These are phyloP conservation scores for Novymonas esmeraldas DNA, from an alignment of 208 protist species.

Conservation along the genomic window DNA sequence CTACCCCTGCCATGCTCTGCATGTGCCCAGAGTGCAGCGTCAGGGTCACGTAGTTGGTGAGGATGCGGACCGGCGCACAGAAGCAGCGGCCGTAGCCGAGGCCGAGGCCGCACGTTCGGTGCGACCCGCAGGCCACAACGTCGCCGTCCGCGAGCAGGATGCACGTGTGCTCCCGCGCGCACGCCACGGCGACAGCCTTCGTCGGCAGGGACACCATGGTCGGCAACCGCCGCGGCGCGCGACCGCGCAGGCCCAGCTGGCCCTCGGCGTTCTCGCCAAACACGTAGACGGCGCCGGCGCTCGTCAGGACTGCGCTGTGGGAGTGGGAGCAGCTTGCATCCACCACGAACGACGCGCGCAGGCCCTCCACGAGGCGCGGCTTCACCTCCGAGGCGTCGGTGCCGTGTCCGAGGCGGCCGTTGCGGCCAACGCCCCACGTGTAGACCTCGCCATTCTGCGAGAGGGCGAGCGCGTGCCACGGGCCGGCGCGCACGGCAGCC, in stretches of 20 bases:
- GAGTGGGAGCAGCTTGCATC: constrained; percentile 62
- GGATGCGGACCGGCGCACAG: constrained; percentile 38
- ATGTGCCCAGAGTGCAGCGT: constrained; percentile 38
- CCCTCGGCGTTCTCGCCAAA: constrained; percentile 71
- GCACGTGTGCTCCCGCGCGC: constrained; percentile 62
- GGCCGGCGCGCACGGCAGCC: constrained; percentile 48
- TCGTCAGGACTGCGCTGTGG: constrained; percentile 68
- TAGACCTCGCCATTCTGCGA: constrained; percentile 52
- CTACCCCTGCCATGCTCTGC: constrained; percentile 42
- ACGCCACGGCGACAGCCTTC: constrained; percentile 58
- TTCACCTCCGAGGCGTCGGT: constrained; percentile 32
- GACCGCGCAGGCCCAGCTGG: constrained; percentile 59
- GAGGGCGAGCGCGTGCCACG: constrained; percentile 66
- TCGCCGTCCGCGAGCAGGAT: constrained; percentile 75
- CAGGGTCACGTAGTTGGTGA: constrained; percentile 65
- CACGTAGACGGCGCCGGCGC: constrained; percentile 59
- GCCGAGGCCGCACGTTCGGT: constrained; percentile 46
- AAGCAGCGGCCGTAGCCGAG: constrained; percentile 44
- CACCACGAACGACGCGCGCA: constrained; percentile 41
- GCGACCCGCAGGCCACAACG: constrained; percentile 65
- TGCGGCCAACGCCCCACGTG: constrained; percentile 69
- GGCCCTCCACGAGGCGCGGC: constrained; percentile 52
- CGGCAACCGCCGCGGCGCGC: constrained; percentile 27
- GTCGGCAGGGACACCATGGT: constrained; percentile 42
- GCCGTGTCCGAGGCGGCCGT: constrained; percentile 75